Evolutionary conservation across 2,329 filamentous ascomycete species (phyloP).

Genomic region (Alternaria conjuncta): DNA sequence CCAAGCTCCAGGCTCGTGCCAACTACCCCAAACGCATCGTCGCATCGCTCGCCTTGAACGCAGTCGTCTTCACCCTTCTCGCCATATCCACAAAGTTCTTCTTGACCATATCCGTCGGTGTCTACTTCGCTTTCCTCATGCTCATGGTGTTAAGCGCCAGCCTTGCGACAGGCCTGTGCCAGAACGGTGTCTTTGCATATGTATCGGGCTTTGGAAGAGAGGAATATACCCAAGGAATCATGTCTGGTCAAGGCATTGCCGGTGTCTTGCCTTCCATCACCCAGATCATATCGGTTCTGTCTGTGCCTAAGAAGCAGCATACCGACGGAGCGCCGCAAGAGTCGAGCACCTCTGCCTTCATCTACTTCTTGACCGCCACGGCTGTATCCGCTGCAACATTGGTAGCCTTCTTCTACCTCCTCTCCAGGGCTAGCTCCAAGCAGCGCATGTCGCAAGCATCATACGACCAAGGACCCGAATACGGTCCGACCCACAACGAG

Average conservation of each 20-base stretch:
- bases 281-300: slow-evolving; percentile 83
- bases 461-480: slow-evolving; percentile 31
- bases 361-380: slow-evolving; percentile 90
- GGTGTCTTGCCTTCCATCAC: slow-evolving; percentile 88
- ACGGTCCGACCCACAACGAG: slow-evolving; percentile 19
- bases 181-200: slow-evolving; percentile 94
- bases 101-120: slow-evolving; percentile 64
- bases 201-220: slow-evolving; percentile 82
- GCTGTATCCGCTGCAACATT: slow-evolving; percentile 73
- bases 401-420: slow-evolving; percentile 75
- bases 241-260: slow-evolving; percentile 91
- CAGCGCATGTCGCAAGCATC: slow-evolving; percentile 29
- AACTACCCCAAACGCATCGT: slow-evolving; percentile 90
- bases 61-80: slow-evolving; percentile 76
- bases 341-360: slow-evolving; percentile 75
- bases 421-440: slow-evolving; percentile 58
- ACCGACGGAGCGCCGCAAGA: slow-evolving; percentile 40
- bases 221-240: slow-evolving; percentile 94
- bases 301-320: slow-evolving; percentile 59
- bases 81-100: slow-evolving; percentile 79
- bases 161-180: slow-evolving; percentile 81
- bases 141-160: slow-evolving; percentile 80
- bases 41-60: slow-evolving; percentile 76
- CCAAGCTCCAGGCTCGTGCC: slow-evolving; percentile 79
- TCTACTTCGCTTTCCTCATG: slow-evolving; percentile 84